Evolutionary conservation across 805 yeast species (phyloP), one percentile per base, ranked within the genome.

Genomic region (Jamesozyma piceae): DNA sequence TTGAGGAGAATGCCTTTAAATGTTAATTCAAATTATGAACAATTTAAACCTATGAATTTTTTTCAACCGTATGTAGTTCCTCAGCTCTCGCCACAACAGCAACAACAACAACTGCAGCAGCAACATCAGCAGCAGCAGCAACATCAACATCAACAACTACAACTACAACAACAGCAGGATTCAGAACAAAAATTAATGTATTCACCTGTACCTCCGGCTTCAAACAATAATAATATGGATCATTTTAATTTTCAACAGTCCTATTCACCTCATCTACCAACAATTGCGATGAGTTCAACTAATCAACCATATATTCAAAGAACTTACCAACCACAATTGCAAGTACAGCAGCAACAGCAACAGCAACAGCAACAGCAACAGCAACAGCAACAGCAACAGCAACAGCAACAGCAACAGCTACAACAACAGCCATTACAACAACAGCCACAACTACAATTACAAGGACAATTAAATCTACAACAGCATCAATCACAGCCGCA

Each of bases 401-500:
- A 29, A 29, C 32, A 29, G n/a, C 32, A 29, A 29, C n/a, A 6
- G 5, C 32, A 6, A 8, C 32, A 29, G n/a, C n/a, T 9, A 29
- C 32, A 29, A 29, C 32, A 29, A 29, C 32, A 29, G n/a, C 32
- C 11, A 26, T 9, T 13, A 26, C 8, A n/a, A n/a, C n/a, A n/a
- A n/a, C n/a, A n/a, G n/a, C n/a, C n/a, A n/a, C 33, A 30, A 30
- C 33, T 5, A 30, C 33, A 30, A 14, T n/a, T 5, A 30, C 33
- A 30, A 30, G 6, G 6, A 30, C 33, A 8, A 30, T n/a, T 5
- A 30, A 10, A 8, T 11, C 33, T 11, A 20, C 48, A 26, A 35
- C 52, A 22, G 26, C 49, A 17, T 33, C 46, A 27, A 36, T 49
- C 3, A 44, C 55, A 27, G 46, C 46, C 10, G n/a, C 37, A 42